Evolutionary conservation across 805 yeast genomes (phyloP).

Genomic region (Spathaspora sp.): DNA sequence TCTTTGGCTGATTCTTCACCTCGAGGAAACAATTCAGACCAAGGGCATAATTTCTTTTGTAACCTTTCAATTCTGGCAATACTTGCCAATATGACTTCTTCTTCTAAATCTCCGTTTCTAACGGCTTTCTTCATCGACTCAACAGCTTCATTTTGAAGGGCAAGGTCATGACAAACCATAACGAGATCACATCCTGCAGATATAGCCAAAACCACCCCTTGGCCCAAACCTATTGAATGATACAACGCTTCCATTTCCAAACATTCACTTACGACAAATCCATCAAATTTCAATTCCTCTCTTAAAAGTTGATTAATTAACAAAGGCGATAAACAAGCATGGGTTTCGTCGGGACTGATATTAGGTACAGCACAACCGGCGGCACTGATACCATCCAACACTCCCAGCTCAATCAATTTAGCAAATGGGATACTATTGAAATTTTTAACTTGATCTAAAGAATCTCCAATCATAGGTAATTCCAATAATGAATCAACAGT

Average conservation of each 20-base stretch:
- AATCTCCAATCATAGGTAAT: slow-evolving; percentile 56
- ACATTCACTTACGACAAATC: slow-evolving; percentile 58
- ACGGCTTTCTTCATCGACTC: slow-evolving; percentile 37
- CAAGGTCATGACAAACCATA: slow-evolving; percentile 55
- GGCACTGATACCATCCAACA: slow-evolving; percentile 54
- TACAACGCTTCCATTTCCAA: slow-evolving; percentile 60
- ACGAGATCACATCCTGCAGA: slow-evolving; percentile 64
- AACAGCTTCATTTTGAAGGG: slow-evolving; percentile 54
- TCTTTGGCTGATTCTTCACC: slow-evolving; percentile 23
- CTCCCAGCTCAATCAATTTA: slow-evolving; percentile 38
- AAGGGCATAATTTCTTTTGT: slow-evolving; percentile 38
- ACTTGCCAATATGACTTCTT: slow-evolving; percentile 36
- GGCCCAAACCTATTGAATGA: slow-evolving; percentile 63
- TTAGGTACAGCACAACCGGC: slow-evolving; percentile 67
- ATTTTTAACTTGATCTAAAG: slow-evolving; percentile 47
- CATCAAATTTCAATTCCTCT: slow-evolving; percentile 49
- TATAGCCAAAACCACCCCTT: slow-evolving; percentile 60
- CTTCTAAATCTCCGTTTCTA: slow-evolving; percentile 40
- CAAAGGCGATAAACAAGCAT: slow-evolving; percentile 57
- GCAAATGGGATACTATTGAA: slow-evolving; percentile 51
- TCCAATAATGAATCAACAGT: slow-evolving; percentile 55
- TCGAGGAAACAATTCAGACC: slow-evolving; percentile 43
- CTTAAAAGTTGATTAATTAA: slow-evolving; percentile 49
- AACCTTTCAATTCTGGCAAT: slow-evolving; percentile 41
- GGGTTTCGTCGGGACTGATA: slow-evolving; percentile 56